Percentiles rank a stretch among this genome's conserved stretches.
These are phyloP conservation scores for Leccinum solheimii DNA, from an alignment of 1,284 basidiomycete genomes.

Conservation along the genomic window DNA sequence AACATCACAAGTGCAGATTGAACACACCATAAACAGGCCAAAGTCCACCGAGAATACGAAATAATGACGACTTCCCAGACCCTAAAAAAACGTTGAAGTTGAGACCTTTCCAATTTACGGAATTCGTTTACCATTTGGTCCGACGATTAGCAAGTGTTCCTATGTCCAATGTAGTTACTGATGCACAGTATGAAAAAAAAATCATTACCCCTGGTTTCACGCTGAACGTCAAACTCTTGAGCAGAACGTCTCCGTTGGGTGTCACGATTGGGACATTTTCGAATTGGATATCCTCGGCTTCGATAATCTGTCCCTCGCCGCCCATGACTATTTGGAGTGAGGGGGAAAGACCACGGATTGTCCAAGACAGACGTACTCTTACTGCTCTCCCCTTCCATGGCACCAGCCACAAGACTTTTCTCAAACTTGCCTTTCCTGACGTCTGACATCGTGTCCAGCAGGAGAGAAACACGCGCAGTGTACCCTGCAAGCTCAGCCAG, in stretches of 20 bases:
- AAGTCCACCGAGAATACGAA: conserved; percentile 93
- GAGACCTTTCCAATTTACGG: conserved; percentile 2
- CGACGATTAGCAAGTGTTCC: conserved; percentile 90
- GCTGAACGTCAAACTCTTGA: conserved; percentile 83
- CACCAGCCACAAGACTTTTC: conserved; percentile 82
- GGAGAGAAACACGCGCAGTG: conserved; percentile 85
- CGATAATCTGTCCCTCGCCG: conserved; percentile 77
- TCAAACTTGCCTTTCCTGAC: conserved; percentile 84
- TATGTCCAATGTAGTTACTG: conserved; percentile 31
- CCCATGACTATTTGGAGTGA: conserved; percentile 60
- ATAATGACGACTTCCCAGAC: conserved; percentile 88
- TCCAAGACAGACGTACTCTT: conserved; percentile 54
- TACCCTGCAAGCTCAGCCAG: conserved; percentile 95
- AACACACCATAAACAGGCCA: conserved; percentile 90
- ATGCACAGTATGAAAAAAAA: conserved; percentile 14
- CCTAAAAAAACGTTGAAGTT: conserved; percentile 39
- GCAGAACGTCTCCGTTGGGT: conserved; percentile 92
- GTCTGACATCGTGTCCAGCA: conserved; percentile 92
- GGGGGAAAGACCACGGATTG: not conserved
- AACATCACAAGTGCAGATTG: not conserved
- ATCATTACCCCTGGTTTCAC: conserved; percentile 80
- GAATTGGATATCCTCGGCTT: conserved; percentile 89
- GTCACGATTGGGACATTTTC: conserved; percentile 94
- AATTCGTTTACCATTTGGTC: conserved; percentile 74
- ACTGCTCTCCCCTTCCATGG: conserved; percentile 76